Conservation (phyloP, 2,329 filamentous ascomycete genomes). For the Tolypocladium tropicale region DNA sequence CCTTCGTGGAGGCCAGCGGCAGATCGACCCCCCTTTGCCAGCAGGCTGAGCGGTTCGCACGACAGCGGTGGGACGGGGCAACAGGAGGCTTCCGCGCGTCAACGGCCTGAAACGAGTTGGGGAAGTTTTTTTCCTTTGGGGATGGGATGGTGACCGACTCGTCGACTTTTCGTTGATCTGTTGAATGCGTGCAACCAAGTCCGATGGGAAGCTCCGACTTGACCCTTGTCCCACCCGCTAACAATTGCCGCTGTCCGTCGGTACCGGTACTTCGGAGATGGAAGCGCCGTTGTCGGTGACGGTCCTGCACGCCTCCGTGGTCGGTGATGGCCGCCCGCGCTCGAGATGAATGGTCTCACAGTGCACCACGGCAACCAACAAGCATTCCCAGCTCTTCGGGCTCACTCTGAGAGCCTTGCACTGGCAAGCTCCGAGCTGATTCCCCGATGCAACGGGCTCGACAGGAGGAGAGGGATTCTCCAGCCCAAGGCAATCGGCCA, state of each 20-base stretch:
- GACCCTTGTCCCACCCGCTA: constrained; percentile 4
- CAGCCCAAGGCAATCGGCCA: too few species aligned
- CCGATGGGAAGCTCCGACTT: constrained; percentile 1
- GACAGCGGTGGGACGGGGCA: neutral
- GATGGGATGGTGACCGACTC: neutral
- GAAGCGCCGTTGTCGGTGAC: constrained; percentile 2
- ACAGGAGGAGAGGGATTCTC: neutral
- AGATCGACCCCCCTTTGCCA: neutral
- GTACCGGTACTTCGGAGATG: constrained; percentile 6
- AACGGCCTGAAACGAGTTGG: constrained; percentile 9
- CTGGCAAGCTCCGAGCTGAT: neutral
- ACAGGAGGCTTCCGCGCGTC: constrained; percentile 1
- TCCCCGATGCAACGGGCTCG: neutral
- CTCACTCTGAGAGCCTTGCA: neutral
- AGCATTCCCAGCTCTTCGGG: neutral
- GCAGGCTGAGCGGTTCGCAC: neutral
- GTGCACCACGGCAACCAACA: neutral
- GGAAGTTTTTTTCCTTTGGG: constrained; percentile 7
- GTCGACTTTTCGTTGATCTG: constrained; percentile 5
- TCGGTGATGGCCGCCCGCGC: neutral
- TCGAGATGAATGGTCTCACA: neutral
- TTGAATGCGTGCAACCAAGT: constrained; percentile 5
- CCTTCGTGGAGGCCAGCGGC: neutral
- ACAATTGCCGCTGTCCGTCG: constrained; percentile 1
- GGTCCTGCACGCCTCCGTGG: neutral